Conservation (phyloP, 345 rosid genomes). For the Melaleuca quinquenervia region DNA sequence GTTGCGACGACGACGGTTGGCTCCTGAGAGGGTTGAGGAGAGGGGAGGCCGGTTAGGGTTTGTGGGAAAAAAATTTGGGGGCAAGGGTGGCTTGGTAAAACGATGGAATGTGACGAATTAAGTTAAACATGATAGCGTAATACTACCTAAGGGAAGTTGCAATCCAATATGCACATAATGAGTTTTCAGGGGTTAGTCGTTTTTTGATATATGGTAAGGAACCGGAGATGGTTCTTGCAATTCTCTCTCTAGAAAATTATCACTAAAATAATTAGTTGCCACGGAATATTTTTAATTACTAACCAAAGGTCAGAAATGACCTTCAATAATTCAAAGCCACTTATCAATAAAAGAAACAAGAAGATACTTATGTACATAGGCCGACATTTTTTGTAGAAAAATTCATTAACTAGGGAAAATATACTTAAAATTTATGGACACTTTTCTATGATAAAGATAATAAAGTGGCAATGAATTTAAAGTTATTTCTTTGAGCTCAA, state of each 20-base stretch:
- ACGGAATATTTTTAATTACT: no score
- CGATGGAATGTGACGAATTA: no score
- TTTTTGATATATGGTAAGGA: no score
- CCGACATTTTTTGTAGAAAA: background rate
- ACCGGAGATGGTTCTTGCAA: background rate
- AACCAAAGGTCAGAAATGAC: background rate
- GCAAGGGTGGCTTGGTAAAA: background rate
- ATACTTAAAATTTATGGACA: background rate
- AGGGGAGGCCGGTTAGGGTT: background rate
- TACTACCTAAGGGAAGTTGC: background rate
- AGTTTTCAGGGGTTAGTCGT: no score
- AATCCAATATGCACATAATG: background rate
- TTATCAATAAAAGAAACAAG: background rate
- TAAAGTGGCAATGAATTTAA: no score
- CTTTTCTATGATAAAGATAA: background rate
- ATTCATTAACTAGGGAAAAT: background rate
- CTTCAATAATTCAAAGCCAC: background rate
- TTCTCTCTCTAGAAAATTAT: background rate
- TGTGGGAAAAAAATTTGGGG: background rate
- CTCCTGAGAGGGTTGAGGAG: background rate
- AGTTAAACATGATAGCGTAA: background rate
- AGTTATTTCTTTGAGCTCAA: no score
- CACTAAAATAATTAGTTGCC: no score
- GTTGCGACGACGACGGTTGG: fast-evolving
- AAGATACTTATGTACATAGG: background rate